phyloP scores from a whole-genome alignment of 2,329 filamentous ascomycete species.

The Stachybotrys chartarum region DNA sequence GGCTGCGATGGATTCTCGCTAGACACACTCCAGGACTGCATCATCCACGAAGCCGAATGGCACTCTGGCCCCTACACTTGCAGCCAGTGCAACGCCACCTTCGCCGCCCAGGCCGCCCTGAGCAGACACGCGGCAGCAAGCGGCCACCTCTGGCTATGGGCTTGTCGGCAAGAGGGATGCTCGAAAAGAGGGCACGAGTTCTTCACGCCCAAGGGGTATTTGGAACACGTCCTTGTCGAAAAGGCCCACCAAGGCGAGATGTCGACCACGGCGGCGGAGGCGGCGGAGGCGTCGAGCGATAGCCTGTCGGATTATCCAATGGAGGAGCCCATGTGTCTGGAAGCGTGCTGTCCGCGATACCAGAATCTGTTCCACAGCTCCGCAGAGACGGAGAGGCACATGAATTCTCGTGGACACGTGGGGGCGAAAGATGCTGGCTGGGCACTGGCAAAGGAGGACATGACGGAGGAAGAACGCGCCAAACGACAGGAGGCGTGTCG shows the following conservation, averaged over 20 bases:
- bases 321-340: slow-evolving; percentile 1
- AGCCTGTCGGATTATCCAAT: not conserved
- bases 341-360: slow-evolving; percentile 9
- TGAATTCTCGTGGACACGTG: slow-evolving; percentile 4
- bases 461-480: not conserved
- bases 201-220: not conserved
- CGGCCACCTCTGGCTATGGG: slow-evolving; percentile 8
- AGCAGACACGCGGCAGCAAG: slow-evolving; percentile 9
- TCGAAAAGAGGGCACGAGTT: not conserved
- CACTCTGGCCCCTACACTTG: slow-evolving; percentile 14
- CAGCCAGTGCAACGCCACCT: slow-evolving; percentile 10
- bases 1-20: slow-evolving; percentile 17
- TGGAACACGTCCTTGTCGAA: not conserved
- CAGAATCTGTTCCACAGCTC: slow-evolving; percentile 2
- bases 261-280: not conserved
- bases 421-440: slow-evolving; percentile 6
- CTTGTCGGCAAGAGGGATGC: slow-evolving; percentile 11
- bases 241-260: not conserved
- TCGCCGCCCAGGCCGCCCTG: slow-evolving; percentile 13
- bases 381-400: slow-evolving; percentile 9
- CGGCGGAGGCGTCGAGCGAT: not conserved
- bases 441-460: not conserved
- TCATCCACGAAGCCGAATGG: slow-evolving; percentile 15
- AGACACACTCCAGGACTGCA: slow-evolving; percentile 9
- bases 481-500: slow-evolving; percentile 9